Base-by-base conservation (phyloP, 78 protist species). In the Paulinella micropora region DNA sequence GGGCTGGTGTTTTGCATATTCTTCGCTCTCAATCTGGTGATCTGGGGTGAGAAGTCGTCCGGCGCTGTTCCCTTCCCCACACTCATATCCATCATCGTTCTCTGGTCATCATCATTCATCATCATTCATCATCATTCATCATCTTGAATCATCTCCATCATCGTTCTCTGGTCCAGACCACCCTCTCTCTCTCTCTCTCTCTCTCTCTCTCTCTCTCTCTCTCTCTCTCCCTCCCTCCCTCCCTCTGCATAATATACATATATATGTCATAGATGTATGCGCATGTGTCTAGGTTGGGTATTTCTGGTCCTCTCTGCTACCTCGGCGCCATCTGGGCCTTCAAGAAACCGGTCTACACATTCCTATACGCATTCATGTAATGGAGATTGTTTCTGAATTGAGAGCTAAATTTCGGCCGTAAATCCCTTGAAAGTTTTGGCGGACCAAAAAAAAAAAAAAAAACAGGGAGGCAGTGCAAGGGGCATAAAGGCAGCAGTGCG, bases 11-110 rank as follows among this genome's bases (percentile, higher is more conserved):
- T 95, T 38, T 87, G 28, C 34, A 37, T 94, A 37, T 94, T 94
- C 90, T 92, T 95, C 89, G 23, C 94, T 23, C 89, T 96, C 86
- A 94, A 95, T 86, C 90, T 94, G 89, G 36, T 95, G 64, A 39
- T 96, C 51, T 87, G 96, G 93, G 95, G 96, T 28, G 73, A 91
- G 79, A 39, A 90, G 79, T 95, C 97, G 0, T 88, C 94, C 0
- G 95, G 96, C 0, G 97, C 98, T 0, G 93, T 96, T 0, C 96
- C 98, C 15, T 87, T 96, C 77, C 79, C 81, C 0, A 92, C 96
- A 15, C 77, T 95, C 41, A 0, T 39, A 28, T 32, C 83, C 39
- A 83, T 3, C 73, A 26, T 87, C 28, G 67, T 87, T 4, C 39
- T 35, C 40, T 39, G 83, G 39, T n/a, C n/a, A n/a, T n/a, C n/a